Evolutionary conservation across 345 rosid species (phyloP).

Genomic region (Crucihimalaya himalaica): DNA sequence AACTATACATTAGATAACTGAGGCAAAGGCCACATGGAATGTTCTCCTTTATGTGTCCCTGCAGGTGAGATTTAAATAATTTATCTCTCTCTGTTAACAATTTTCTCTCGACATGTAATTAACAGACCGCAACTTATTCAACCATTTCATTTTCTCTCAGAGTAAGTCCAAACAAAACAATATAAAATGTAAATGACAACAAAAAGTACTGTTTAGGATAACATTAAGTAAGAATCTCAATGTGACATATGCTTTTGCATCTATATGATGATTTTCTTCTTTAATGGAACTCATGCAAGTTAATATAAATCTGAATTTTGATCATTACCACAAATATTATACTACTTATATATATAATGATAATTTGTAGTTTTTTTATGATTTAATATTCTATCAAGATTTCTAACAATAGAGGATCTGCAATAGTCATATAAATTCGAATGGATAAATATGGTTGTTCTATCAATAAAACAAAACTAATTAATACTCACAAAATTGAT

Average conservation of each 20-base stretch:
- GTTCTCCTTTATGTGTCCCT: slow-evolving; percentile 36
- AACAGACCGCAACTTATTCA: slow-evolving; percentile 6
- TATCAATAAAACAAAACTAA: slow-evolving; percentile 19
- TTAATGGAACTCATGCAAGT: neutral
- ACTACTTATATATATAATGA: neutral
- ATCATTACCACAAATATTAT: neutral
- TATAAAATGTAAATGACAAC: slow-evolving; percentile 28
- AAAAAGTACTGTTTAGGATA: slow-evolving; percentile 31
- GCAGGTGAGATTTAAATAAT: slow-evolving; percentile 28
- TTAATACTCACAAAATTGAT: neutral
- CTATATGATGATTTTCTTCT: slow-evolving; percentile 12
- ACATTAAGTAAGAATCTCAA: slow-evolving; percentile 10
- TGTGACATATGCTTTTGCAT: slow-evolving; percentile 35
- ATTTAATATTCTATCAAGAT: too few relatives aligned
- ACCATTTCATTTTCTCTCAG: slow-evolving; percentile 26
- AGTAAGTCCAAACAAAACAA: slow-evolving; percentile 37
- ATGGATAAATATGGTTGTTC: neutral
- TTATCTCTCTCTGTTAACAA: slow-evolving; percentile 10
- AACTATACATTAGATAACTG: slow-evolving; percentile 32
- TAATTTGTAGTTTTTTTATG: neutral
- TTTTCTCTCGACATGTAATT: slow-evolving; percentile 19
- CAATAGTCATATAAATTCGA: neutral
- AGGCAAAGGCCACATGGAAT: slow-evolving; percentile 44
- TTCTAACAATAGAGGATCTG: neutral
- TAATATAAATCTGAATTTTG: neutral